These are phyloP conservation scores for Thalassia testudinum DNA, from an alignment of 116 monocot genomes.

Conservation along the genomic window DNA sequence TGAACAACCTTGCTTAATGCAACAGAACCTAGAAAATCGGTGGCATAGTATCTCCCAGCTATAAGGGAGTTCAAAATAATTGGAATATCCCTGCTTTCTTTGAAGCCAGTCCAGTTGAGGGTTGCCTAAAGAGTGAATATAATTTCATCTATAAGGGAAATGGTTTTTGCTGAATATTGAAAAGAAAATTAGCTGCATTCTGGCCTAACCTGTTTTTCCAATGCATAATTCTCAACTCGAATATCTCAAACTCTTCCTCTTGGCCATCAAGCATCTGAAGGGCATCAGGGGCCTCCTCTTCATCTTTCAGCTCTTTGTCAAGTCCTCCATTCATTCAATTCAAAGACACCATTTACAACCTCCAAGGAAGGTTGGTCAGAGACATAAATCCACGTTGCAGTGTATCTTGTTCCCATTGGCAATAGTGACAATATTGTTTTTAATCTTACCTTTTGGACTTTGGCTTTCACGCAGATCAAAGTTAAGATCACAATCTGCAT, in stretches of 20 bases:
- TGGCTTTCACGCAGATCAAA: too few relatives aligned
- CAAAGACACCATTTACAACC: conserved; percentile 21
- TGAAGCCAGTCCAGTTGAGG: conserved; percentile 77
- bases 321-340: conserved; percentile 20
- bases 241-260: conserved; percentile 57
- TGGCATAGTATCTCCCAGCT: conserved; percentile 95
- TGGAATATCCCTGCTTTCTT: conserved; percentile 92
- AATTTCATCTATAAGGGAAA: too few relatives aligned
- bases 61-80: conserved; percentile 91
- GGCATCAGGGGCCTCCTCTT: conserved; percentile 9
- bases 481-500: too few relatives aligned
- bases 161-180: too few relatives aligned
- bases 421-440: too few relatives aligned
- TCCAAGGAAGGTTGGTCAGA: conserved; percentile 4
- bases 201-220: conserved; percentile 64
- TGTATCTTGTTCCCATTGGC: too few relatives aligned
- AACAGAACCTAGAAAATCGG: conserved; percentile 90
- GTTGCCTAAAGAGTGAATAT: too few relatives aligned
- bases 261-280: conserved; percentile 19
- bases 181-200: neutral
- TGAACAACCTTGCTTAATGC: conserved; percentile 99
- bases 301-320: conserved; percentile 3
- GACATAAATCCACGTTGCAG: neutral
- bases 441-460: too few relatives aligned
- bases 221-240: conserved; percentile 81